phyloP scores from a whole-genome alignment of 1,284 basidiomycete genomes.

The Ustilago sp. region DNA sequence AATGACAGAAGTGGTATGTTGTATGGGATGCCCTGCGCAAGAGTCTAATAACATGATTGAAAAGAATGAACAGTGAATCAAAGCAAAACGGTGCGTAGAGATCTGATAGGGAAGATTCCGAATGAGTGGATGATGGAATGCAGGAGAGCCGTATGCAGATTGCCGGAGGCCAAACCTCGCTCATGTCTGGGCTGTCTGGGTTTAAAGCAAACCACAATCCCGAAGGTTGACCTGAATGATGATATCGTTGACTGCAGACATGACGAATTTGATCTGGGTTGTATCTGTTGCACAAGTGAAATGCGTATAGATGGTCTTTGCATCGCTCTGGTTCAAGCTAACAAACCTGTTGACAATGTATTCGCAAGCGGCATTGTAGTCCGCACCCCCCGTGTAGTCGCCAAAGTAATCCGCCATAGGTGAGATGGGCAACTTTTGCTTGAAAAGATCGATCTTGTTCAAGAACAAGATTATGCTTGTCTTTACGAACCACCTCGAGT shows the following conservation, averaged over 20 bases:
- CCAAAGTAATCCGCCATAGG: slow-evolving; percentile 91
- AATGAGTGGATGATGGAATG: too few relatives aligned
- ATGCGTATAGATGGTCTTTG: slow-evolving; percentile 74
- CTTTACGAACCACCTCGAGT: slow-evolving; percentile 66
- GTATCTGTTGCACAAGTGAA: slow-evolving; percentile 91
- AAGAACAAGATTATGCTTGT: slow-evolving; percentile 61
- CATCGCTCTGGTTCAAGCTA: slow-evolving; percentile 62
- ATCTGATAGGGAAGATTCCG: too few relatives aligned
- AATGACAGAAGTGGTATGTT: neutral
- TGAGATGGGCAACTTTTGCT: slow-evolving; percentile 88
- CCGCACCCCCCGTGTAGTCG: slow-evolving; percentile 68
- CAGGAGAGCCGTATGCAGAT: neutral
- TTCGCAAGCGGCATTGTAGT: slow-evolving; percentile 64
- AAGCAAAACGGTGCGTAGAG: neutral
- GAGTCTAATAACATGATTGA: neutral
- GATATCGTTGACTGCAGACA: slow-evolving; percentile 74
- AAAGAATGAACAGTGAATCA: neutral
- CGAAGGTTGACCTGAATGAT: slow-evolving; percentile 82
- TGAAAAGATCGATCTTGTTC: slow-evolving; percentile 86
- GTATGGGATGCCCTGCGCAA: neutral
- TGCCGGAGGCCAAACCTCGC: neutral
- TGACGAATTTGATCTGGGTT: slow-evolving; percentile 77
- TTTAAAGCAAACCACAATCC: slow-evolving; percentile 82
- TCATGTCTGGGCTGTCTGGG: neutral
- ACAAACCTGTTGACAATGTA: slow-evolving; percentile 67